phyloP scores from a whole-genome alignment of 306 rosid genomes.

The Potentilla sterilis region DNA sequence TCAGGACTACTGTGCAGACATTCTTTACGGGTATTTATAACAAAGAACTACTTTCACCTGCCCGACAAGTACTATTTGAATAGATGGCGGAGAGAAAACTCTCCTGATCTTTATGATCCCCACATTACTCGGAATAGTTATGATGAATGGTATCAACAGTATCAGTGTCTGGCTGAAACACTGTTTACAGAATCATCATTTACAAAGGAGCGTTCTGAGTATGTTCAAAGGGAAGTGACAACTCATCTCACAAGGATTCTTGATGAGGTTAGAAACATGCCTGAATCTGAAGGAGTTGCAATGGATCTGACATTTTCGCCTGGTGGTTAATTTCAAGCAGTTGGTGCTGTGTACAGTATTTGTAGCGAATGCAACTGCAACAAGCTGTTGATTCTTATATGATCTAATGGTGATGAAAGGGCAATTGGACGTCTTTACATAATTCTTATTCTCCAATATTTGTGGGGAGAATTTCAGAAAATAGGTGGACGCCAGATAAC shows the following conservation, averaged over 20 bases:
- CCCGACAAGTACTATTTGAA: conserved; percentile 71
- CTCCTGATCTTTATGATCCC: conserved; percentile 47
- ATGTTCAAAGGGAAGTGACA: conserved; percentile 57
- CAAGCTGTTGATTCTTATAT: neutral
- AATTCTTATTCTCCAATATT: neutral
- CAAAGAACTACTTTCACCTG: conserved; percentile 84
- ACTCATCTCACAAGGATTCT: conserved; percentile 72
- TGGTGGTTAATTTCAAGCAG: conserved; percentile 36
- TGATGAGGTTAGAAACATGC: conserved; percentile 75
- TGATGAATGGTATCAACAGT: conserved; percentile 79
- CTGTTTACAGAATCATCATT: conserved; percentile 71
- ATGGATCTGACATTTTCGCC: conserved; percentile 72
- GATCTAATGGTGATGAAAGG: neutral
- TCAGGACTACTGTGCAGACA: conserved; percentile 90
- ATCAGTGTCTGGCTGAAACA: conserved; percentile 63
- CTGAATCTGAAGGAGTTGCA: conserved; percentile 58
- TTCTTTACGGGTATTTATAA: conserved; percentile 54
- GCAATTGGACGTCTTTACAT: conserved; percentile 4
- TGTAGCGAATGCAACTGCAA: conserved; percentile 28
- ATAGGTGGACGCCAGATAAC: conserved; percentile 9
- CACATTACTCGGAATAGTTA: conserved; percentile 34
- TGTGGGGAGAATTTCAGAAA: conserved; percentile 4
- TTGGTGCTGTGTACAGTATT: conserved; percentile 23
- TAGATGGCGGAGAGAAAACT: conserved; percentile 73
- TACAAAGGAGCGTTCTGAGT: conserved; percentile 83